A percentile compares a stretch with the other conserved stretches of the same genome.
Conservation (phyloP, 2,329 filamentous ascomycete species). For the Trichoderma afroharzianum region DNA sequence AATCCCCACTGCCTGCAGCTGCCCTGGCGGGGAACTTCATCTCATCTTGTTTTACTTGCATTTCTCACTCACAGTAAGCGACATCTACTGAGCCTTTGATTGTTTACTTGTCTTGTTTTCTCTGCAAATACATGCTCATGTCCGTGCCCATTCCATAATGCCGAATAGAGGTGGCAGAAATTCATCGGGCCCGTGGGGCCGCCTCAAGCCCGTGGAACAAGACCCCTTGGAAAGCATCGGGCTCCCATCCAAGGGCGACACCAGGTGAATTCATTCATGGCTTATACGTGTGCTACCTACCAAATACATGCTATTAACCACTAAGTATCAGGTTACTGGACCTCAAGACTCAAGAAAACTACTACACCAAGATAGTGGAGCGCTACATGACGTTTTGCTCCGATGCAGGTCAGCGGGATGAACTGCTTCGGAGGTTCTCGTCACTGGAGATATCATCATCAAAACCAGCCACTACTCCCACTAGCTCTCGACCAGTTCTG, state of each 20-base stretch:
- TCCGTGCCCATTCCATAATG: conserved; percentile 22
- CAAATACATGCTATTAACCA: background rate
- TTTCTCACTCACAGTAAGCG: background rate
- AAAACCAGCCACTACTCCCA: background rate
- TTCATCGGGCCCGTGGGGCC: conserved; percentile 59
- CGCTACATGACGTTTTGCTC: conserved; percentile 89
- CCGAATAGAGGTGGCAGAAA: conserved; percentile 30
- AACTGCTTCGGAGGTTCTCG: conserved; percentile 71
- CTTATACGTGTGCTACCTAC: background rate
- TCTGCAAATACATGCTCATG: background rate
- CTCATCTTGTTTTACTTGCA: background rate
- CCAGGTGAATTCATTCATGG: conserved; percentile 52
- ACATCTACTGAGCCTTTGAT: background rate
- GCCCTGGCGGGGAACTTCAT: conserved; percentile 1
- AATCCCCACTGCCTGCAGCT: background rate
- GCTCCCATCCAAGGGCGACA: conserved; percentile 87
- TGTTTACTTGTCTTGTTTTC: background rate
- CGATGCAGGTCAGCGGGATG: conserved; percentile 64
- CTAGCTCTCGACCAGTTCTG: background rate
- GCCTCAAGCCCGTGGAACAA: conserved; percentile 68
- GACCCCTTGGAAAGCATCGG: conserved; percentile 81
- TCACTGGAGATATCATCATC: conserved; percentile 44
- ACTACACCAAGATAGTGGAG: conserved; percentile 83
- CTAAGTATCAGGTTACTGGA: conserved; percentile 59
- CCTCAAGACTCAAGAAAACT: conserved; percentile 74